These are phyloP conservation scores for Tolypocladium ovalisporum DNA, from an alignment of 2,329 filamentous ascomycete species.

Conservation along the genomic window DNA sequence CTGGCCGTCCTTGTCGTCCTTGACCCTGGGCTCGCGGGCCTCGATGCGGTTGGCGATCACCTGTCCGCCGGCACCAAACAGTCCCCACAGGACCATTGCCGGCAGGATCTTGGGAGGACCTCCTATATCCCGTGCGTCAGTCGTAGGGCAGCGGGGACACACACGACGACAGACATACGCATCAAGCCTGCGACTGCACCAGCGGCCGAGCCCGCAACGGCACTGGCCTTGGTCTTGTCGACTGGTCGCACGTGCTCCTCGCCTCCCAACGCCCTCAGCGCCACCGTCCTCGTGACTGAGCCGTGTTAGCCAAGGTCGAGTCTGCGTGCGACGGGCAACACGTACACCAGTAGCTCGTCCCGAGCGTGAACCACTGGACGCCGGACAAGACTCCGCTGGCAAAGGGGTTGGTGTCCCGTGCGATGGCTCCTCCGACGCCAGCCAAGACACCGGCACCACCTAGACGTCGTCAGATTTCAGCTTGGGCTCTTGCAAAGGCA, in stretches of 20 bases:
- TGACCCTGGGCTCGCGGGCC: slow-evolving; percentile 11
- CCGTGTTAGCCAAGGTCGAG: slow-evolving; percentile 4
- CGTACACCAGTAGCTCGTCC: slow-evolving; percentile 66
- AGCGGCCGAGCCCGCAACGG: slow-evolving; percentile 59
- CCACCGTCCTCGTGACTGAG: slow-evolving; percentile 35
- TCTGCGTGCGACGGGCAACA: slow-evolving; percentile 3
- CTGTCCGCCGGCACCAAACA: slow-evolving; percentile 29
- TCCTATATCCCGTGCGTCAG: slow-evolving; percentile 23
- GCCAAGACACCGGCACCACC: slow-evolving; percentile 51
- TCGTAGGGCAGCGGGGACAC: background rate
- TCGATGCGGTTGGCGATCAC: slow-evolving; percentile 21
- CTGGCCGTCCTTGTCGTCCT: slow-evolving; percentile 30
- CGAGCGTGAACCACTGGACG: slow-evolving; percentile 71
- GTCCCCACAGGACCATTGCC: slow-evolving; percentile 36
- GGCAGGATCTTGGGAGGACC: slow-evolving; percentile 42
- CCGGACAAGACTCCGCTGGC: slow-evolving; percentile 64
- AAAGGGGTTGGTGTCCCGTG: slow-evolving; percentile 54
- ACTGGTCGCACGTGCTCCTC: slow-evolving; percentile 40
- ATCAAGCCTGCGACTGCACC: slow-evolving; percentile 48
- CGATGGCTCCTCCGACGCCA: slow-evolving; percentile 60
- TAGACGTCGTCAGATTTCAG: slow-evolving; percentile 19
- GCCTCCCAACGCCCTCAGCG: slow-evolving; percentile 36
- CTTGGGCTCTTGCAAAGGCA: background rate
- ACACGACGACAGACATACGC: slow-evolving; percentile 27
- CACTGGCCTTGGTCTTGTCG: slow-evolving; percentile 57